Base-by-base conservation (phyloP, 83 land plant genomes). In the Diphasiastrum complanatum region DNA sequence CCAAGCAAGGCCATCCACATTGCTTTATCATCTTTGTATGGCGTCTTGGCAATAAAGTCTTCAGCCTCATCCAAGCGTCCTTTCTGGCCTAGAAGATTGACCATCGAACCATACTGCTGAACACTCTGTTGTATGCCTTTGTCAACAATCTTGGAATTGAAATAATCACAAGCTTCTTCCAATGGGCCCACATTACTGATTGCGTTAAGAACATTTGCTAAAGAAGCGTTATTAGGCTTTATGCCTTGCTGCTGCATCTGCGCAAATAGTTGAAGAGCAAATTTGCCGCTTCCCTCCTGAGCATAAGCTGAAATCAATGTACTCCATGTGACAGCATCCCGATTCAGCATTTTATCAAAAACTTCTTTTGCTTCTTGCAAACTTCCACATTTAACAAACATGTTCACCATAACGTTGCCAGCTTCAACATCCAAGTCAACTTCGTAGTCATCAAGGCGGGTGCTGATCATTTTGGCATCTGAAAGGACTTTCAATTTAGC, bases 1-100 rank as follows among this genome's bases (percentile, higher is more conserved):
- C 49, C 67, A 5, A 67, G 70, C 23, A 67, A 45, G 20, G 70
- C 11, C 33, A 37, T 30, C 70, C 70, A 67, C 12, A 58, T 24
- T 18, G 24, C 11, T 22, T 23, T 25, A 37, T 32, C 30, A 11
- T 62, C 43, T 67, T 58, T n/a, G 20, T 57, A 2, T 11, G 64
- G 70, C 70, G 58, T 67, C 10, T 25, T 20, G 2, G 30, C 26
- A 4, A 67, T 31, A 52, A 67, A 67, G 27, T 59, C 65, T 41
- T 32, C 45, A 0, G 45, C 45, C 45, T 41, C 45, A 32, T 41
- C 45, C 18, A 41, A 18, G n/a, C 45, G 1, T 18, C 12, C 45
- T 41, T 14, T 0, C 18, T 18, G 45, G 12, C 45, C n/a, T n/a
- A n/a, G n/a, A n/a, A n/a, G n/a, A n/a, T n/a, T n/a, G n/a, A n/a